These are phyloP conservation scores for Emmonsia crescens DNA, from an alignment of 2,329 filamentous ascomycete species.

Conservation along the genomic window DNA sequence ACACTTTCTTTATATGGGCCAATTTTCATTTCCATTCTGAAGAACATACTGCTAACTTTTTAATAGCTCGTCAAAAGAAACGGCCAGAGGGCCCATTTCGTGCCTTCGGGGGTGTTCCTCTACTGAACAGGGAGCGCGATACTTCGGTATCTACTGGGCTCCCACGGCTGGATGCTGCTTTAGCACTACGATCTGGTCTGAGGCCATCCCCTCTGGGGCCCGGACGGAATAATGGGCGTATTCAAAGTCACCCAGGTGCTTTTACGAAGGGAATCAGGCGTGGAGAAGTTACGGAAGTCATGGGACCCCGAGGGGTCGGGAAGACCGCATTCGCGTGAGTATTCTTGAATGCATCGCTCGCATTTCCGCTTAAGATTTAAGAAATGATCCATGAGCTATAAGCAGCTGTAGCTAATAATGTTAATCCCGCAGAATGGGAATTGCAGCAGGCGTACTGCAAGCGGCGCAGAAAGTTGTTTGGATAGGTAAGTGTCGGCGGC, in stretches of 20 bases:
- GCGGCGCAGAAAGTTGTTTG: constrained; percentile 59
- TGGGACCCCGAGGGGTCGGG: constrained; percentile 74
- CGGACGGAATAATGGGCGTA: not conserved
- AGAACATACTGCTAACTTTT: not conserved
- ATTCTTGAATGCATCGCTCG: not conserved
- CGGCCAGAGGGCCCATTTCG: not conserved
- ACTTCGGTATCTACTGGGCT: constrained; percentile 46
- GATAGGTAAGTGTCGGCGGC: constrained; percentile 54
- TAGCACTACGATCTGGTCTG: constrained; percentile 1
- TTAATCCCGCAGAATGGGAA: constrained; percentile 49
- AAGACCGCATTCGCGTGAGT: constrained; percentile 74
- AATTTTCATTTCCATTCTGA: not conserved
- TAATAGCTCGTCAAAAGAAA: not conserved
- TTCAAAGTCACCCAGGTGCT: not conserved
- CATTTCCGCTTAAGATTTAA: not conserved
- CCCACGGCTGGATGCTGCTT: constrained; percentile 37
- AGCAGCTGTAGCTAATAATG: not conserved
- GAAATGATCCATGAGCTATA: not conserved
- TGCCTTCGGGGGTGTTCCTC: not conserved
- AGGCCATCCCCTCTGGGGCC: not conserved
- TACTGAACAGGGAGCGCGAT: not conserved
- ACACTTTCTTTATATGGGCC: not conserved
- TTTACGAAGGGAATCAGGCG: constrained; percentile 52
- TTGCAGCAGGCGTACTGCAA: constrained; percentile 53
- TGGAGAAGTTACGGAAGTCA: constrained; percentile 75